Base-by-base conservation (phyloP, 768 basidiomycete species). In the Paxillus involutus region DNA sequence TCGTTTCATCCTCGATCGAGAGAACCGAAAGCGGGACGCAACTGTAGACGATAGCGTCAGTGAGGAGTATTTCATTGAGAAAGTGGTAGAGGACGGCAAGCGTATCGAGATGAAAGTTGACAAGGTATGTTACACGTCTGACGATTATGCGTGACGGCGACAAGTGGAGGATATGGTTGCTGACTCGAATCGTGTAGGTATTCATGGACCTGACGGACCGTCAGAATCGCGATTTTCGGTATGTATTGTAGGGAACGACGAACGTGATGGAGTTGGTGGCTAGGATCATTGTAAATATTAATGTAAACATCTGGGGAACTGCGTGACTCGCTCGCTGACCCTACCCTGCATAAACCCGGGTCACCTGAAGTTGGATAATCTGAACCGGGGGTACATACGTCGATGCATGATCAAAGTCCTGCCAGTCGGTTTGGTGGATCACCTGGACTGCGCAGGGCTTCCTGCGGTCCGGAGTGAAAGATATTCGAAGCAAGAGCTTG, bases 1-100 rank as follows among this genome's bases (percentile, higher is more conserved):
- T 53, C 82, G 87, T 19, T 70, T 60, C 51, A 40, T 83, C 29
- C 77, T 91, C 37, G 63, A 72, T 3, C 67, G 73, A 35, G 86
- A 91, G 73, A 91, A 91, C 64, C 78, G 74, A 48, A 75, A 77
- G 12, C 78, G 90, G 4, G 86, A 91, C 55, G 62, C 69, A 17
- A 76, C 78, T 8, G 77, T 81, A 44, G 75, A 80, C 8, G 75
- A 77, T 12, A 85, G 80, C 45, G 35, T 14, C 35, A 35, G 13
- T 12, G 85, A 88, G 35, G 77, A 85, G 32, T 79, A 83, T 0
- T 87, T 84, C 58, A 75, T 89, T 43, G 81, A 84, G 56, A 77
- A 69, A 49, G 61, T 70, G 10, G 68, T 68, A n/a, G 72, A 72
- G 14, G 77, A 86, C 52, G 88, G 88, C 13, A 75, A 72, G 29